phyloP scores from a whole-genome alignment of 2,329 filamentous ascomycete genomes.

The Chalaropsis ovoidea region DNA sequence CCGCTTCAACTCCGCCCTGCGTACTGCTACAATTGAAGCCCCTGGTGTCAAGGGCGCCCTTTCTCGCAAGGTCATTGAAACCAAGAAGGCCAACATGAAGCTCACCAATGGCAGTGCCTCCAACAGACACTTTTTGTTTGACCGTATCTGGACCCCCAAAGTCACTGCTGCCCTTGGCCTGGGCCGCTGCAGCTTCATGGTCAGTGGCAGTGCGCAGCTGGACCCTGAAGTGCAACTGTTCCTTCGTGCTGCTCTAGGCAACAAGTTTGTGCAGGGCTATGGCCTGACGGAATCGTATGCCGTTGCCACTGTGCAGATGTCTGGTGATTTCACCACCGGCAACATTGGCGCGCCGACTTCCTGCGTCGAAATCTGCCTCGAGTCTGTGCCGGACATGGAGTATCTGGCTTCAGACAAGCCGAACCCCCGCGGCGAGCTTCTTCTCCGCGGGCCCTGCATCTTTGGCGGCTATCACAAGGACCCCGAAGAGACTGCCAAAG shows the following conservation, averaged over 20 bases:
- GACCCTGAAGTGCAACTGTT: conserved; percentile 84
- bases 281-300: conserved; percentile 92
- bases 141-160: conserved; percentile 85
- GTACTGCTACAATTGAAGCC: conserved; percentile 65
- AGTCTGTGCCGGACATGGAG: conserved; percentile 87
- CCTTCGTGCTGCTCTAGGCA: conserved; percentile 70
- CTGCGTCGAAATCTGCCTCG: conserved; percentile 63
- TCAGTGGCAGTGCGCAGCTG: conserved; percentile 82
- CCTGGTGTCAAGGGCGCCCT: conserved; percentile 71
- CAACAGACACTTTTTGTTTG: conserved; percentile 67
- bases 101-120: conserved; percentile 62
- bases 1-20: conserved; percentile 75
- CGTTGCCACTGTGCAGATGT: conserved; percentile 57
- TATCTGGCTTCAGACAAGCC: conserved; percentile 84
- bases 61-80: conserved; percentile 65
- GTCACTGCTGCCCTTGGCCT: conserved; percentile 74
- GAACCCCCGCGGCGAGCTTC: conserved; percentile 77
- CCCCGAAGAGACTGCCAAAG: conserved; percentile 72
- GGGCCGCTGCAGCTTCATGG: conserved; percentile 59
- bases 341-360: conserved; percentile 69
- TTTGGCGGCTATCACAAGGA: conserved; percentile 90
- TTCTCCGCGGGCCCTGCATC: conserved; percentile 67
- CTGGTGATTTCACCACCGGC: conserved; percentile 61
- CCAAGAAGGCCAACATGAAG: conserved; percentile 71
- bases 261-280: conserved; percentile 75